Conservation (phyloP, 139 green algal species). For the Picochlorum sp. region DNA sequence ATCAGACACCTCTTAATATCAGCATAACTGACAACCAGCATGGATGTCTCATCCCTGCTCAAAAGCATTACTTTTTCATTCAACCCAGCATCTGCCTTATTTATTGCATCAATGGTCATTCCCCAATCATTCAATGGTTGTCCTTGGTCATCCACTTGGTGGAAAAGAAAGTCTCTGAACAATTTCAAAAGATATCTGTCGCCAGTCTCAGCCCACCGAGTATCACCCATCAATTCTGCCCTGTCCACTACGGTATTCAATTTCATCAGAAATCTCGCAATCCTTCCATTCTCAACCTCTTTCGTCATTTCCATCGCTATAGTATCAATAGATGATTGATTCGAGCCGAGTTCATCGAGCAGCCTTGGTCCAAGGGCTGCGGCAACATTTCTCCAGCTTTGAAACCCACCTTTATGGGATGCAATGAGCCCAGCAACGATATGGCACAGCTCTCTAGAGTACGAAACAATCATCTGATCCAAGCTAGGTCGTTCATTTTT, state of each 20-base stretch:
- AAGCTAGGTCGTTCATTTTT: slow-evolving; percentile 31
- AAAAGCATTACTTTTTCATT: slow-evolving; percentile 62
- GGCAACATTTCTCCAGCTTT: slow-evolving; percentile 42
- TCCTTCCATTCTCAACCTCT: slow-evolving; percentile 81
- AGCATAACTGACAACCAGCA: slow-evolving; percentile 84
- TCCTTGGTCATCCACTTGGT: slow-evolving; percentile 63
- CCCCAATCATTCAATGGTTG: slow-evolving; percentile 78
- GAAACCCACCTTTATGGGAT: slow-evolving; percentile 24
- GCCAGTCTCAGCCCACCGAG: slow-evolving; percentile 50
- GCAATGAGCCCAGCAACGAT: slow-evolving; percentile 51
- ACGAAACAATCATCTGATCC: slow-evolving; percentile 51
- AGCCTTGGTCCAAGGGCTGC: slow-evolving; percentile 59
- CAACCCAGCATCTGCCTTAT: slow-evolving; percentile 80
- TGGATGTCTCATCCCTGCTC: slow-evolving; percentile 68
- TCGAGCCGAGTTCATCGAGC: slow-evolving; percentile 58
- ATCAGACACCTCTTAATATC: slow-evolving; percentile 71
- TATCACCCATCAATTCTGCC: slow-evolving; percentile 42
- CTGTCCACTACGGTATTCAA: slow-evolving; percentile 70
- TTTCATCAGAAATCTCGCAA: slow-evolving; percentile 77
- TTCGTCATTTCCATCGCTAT: slow-evolving; percentile 53
- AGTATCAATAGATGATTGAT: slow-evolving; percentile 21
- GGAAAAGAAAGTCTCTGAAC: slow-evolving; percentile 88
- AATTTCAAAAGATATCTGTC: slow-evolving; percentile 79
- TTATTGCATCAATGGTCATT: slow-evolving; percentile 73
- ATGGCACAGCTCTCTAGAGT: slow-evolving; percentile 55